Evolutionary conservation across 73 alveolate genomes (phyloP), one percentile per base, ranked within the genome.

Genomic region (Durusdinium trenchii): DNA sequence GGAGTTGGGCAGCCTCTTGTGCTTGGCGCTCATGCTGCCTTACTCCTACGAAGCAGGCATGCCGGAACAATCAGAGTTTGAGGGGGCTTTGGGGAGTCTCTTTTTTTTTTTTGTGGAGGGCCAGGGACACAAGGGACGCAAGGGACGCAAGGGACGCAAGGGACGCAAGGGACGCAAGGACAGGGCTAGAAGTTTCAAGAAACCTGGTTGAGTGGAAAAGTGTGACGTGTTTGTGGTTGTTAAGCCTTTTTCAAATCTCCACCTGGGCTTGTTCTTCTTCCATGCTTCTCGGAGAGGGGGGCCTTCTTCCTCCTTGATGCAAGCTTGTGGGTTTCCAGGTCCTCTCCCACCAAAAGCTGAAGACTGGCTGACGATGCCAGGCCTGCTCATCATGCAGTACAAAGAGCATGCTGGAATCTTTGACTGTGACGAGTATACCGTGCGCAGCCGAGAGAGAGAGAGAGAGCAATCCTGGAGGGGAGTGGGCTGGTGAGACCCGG

Each of bases 41-140:
- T 89, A 89, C 85, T 89, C 96, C 67, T 89, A 89, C n/a, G 96
- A 89, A 64, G 86, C 83, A 89, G 96, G 96, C 85, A n/a, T n/a
- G n/a, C n/a, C n/a, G n/a, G n/a, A n/a, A 40, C 94, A 32, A 50
- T 46, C 47, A 12, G 1, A 67, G 69, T 20, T 64, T 36, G 87
- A 46, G n/a, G 87, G 62, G 87, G 28, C 47, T 75, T 75, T 32
- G 86, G 42, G 42, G 1, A 73, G 47, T 16, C 48, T 2, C 30
- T 75, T 32, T 75, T 7, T 7, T 18, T 32, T 7, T 1, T 62
- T 62, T 1, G 76, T 3, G 40, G 76, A 62, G 0, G n/a, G n/a
- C n/a, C n/a, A n/a, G n/a, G n/a, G n/a, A n/a, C n/a, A n/a, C n/a
- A n/a, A n/a, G n/a, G n/a, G n/a, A n/a, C n/a, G n/a, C n/a, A n/a